Base-by-base conservation (phyloP, 352 stramenopile genomes). In the Phytopythium montanum region DNA sequence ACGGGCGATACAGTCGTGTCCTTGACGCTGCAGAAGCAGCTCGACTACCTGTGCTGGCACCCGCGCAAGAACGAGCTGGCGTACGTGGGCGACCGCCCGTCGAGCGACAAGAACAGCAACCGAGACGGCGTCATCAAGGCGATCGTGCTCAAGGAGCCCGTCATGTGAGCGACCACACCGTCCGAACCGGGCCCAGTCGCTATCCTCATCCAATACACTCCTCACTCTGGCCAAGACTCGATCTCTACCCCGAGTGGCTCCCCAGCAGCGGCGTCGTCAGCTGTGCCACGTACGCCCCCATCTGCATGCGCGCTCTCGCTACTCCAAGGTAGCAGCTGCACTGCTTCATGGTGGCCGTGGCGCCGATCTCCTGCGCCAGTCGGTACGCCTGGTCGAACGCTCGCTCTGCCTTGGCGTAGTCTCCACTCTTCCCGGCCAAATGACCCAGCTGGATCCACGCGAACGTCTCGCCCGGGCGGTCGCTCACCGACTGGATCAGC, bases 391-490 rank as follows among this genome's bases (percentile, higher is more conserved):
- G 81, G 51, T 94, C 85, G 54, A 92, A 92, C 8, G 81, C 75
- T 3, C 85, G 77, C 56, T 88, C 81, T 2, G 85, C 81, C 33
- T 81, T 87, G 18, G 88, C 81, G 45, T 88, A 72, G 21, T 92
- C 72, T 5, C 64, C 70, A 9, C 64, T 26, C 29, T 75, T 76
- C 54, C 75, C 87, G 29, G 80, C 83, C 23, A 97, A 66, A 34
- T 94, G 69, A 0, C 88, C 88, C 1, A 97, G 71, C 49, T 94
- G 86, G 54, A 94, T 91, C 85, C 85, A 96, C 10, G 88, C 84
- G 51, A 92, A 93, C 10, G 82, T 79, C 62, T 97, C 87, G 0
- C 75, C 85, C 16, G 80, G 64, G 12, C 70, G 75, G 63, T 96
- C 87, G 36, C 80, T 81, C 19, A 96, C 78, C 29, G 81, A 88